These are phyloP conservation scores for Pholiota molesta DNA, from an alignment of 768 basidiomycete species.

Conservation along the genomic window DNA sequence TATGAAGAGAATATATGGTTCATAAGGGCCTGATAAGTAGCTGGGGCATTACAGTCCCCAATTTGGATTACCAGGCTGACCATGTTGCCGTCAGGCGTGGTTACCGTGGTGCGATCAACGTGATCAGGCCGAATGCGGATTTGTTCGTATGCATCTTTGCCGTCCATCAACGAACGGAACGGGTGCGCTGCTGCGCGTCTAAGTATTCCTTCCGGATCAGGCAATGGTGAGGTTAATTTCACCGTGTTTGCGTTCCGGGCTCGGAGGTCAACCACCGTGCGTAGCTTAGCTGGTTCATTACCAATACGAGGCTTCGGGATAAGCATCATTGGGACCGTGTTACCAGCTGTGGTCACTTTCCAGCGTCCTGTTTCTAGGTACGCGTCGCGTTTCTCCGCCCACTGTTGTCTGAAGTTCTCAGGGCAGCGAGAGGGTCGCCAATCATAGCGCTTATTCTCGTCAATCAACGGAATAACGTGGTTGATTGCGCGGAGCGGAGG, in stretches of 20 bases:
- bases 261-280: slow-evolving; percentile 4
- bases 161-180: background rate
- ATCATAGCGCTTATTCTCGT: too few relatives aligned
- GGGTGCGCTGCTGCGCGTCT: background rate
- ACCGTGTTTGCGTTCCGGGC: background rate
- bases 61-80: slow-evolving; percentile 6
- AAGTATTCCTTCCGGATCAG: slow-evolving; percentile 4
- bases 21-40: slow-evolving; percentile 45
- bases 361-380: too few relatives aligned
- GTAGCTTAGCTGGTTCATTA: slow-evolving; percentile 19
- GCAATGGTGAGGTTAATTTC: slow-evolving; percentile 1
- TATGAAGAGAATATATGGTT: slow-evolving; percentile 36
- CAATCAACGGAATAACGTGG: too few relatives aligned
- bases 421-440: too few relatives aligned
- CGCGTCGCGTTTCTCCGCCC: too few relatives aligned
- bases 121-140: background rate
- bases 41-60: background rate
- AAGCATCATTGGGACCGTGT: slow-evolving; percentile 35
- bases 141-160: slow-evolving; percentile 12
- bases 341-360: too few relatives aligned
- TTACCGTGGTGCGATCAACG: background rate
- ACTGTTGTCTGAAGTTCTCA: too few relatives aligned
- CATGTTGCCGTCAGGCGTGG: slow-evolving; percentile 6
- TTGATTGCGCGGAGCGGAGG: too few relatives aligned
- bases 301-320: slow-evolving; percentile 33